Percentiles rank a stretch among this genome's conserved stretches.
These are phyloP conservation scores for Gaertneriomyces sp. DNA, from an alignment of 192 early-diverging fungal species.

Conservation along the genomic window DNA sequence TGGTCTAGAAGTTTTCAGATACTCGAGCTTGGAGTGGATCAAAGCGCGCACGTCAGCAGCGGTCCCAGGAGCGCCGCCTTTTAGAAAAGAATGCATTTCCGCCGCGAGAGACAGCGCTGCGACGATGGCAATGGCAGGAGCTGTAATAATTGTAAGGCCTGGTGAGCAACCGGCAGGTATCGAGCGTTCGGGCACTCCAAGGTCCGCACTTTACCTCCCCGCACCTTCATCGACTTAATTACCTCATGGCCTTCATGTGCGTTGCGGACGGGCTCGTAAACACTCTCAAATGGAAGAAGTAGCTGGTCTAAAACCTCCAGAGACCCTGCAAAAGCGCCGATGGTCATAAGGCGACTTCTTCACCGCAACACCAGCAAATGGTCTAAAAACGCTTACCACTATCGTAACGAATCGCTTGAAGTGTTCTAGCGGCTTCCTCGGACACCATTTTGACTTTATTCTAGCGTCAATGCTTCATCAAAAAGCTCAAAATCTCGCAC, in stretches of 20 bases:
- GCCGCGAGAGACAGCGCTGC: conserved; percentile 87
- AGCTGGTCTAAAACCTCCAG: conserved; percentile 90
- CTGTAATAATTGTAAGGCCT: conserved; percentile 26
- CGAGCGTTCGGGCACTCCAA: background rate
- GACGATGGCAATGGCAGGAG: conserved; percentile 97
- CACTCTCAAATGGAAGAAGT: conserved; percentile 76
- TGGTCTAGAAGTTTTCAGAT: conserved; percentile 80
- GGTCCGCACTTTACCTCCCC: conserved; percentile 39
- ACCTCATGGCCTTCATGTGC: conserved; percentile 74
- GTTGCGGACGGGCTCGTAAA: conserved; percentile 65
- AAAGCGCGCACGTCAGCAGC: conserved; percentile 45
- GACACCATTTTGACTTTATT: background rate
- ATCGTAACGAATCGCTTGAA: conserved; percentile 40
- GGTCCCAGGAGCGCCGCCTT: conserved; percentile 20
- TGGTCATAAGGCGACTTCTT: background rate
- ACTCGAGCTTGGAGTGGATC: conserved; percentile 62
- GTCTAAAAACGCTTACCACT: conserved; percentile 14
- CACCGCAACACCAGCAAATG: background rate
- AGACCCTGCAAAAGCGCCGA: conserved; percentile 21
- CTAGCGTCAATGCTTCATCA: no score
- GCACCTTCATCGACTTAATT: conserved; percentile 87
- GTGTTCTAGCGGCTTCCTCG: conserved; percentile 11
- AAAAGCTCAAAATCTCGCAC: no score
- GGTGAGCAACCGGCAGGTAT: background rate
- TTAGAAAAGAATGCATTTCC: conserved; percentile 48